Evolutionary conservation across 2,329 filamentous ascomycete genomes (phyloP), one percentile per base, ranked within the genome.

Genomic region (Knoxdaviesia capensis): DNA sequence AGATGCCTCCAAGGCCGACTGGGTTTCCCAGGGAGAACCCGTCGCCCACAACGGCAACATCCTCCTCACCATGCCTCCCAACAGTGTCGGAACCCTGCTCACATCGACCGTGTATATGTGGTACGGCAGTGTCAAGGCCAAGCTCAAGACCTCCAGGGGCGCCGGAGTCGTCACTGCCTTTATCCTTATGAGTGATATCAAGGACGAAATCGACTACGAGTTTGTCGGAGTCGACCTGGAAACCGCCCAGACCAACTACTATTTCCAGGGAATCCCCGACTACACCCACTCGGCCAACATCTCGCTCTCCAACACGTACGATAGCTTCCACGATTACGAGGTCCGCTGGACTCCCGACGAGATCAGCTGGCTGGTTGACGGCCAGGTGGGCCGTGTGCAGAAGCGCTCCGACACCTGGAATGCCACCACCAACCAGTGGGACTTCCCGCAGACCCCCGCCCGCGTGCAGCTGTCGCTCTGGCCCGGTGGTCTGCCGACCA

Each of bases 201-300:
- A 94, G 69, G 90, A 98, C 55, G 90, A 98, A 61, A 94, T 98
- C 53, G 90, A 98, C 63, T 96, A 85, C 57, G 90, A 98, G 59
- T 96, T 81, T 57, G 72, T 98, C 43, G 90, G 90, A 49, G 71
- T 71, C 38, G 83, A 94, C 54, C 66, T 93, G 47, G 55, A 66
- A 39, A 72, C 69, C 47, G 83, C 80, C 11, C 87, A 98, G 65
- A 90, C 86, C 56, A 98, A 98, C 65, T 98, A 77, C 67, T 98
- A 94, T 63, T 94, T 80, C 64, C 87, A 94, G 63, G 90, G 90
- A 54, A 79, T 94, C 48, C 79, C 84, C 35, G 70, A 88, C 58
- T 96, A 93, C 55, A 64, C 71, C 48, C 83, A 94, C 56, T 77
- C 74, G 7, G 66, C 59, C 43, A 88, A 94, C 57, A 73, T 86